Percentiles rank a stretch among this genome's conserved stretches.
Conservation (phyloP, 2,329 filamentous ascomycete genomes). For the Arthrobotrys conoides region DNA sequence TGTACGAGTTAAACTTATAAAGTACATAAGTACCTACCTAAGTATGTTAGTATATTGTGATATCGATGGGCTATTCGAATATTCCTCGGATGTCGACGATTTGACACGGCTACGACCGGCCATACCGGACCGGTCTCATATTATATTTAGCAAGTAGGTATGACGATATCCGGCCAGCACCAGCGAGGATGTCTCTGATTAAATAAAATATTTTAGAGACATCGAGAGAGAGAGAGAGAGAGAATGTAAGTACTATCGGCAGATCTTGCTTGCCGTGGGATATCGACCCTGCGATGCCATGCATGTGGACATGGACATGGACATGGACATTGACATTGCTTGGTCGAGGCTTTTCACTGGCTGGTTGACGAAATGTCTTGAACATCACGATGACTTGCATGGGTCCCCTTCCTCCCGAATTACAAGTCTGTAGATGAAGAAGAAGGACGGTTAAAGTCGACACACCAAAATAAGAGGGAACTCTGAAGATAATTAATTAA, state of each 20-base stretch:
- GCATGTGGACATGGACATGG: conserved; percentile 29
- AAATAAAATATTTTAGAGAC: background rate
- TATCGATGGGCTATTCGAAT: no score
- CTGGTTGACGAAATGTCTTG: conserved; percentile 19
- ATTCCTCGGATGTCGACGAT: conserved; percentile 31
- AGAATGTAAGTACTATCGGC: background rate
- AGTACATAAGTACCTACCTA: no score
- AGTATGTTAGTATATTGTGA: no score
- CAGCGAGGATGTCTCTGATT: conserved; percentile 29
- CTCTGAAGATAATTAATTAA: background rate
- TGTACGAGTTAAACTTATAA: conserved; percentile 15
- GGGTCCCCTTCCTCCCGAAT: background rate
- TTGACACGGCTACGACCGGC: conserved; percentile 43
- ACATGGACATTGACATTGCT: background rate
- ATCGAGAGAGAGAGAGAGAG: background rate
- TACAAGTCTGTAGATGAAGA: no score
- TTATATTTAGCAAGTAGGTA: background rate
- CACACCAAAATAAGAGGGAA: background rate
- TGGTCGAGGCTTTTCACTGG: conserved; percentile 1
- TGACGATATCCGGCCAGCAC: conserved; percentile 21
- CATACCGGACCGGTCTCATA: conserved; percentile 24
- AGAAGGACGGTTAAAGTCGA: conserved; percentile 15
- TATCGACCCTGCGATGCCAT: conserved; percentile 28
- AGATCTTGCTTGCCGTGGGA: conserved; percentile 22
- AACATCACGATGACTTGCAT: conserved; percentile 25